Evolutionary conservation across 2,329 filamentous ascomycete genomes (phyloP).

Genomic region (Aspergillus thermomutatus): DNA sequence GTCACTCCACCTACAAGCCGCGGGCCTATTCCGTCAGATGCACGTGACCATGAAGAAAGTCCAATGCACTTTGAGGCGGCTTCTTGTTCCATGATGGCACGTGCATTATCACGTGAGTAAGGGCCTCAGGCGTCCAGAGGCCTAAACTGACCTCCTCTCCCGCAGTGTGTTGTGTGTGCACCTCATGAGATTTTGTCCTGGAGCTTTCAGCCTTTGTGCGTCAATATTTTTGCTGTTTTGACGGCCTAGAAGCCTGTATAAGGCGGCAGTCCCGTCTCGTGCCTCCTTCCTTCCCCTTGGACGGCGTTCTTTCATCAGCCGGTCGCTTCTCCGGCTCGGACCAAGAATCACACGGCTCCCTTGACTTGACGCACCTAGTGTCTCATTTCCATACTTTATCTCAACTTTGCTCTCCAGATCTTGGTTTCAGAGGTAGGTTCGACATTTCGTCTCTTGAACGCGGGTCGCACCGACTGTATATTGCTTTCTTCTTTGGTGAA

Average conservation of each 20-base stretch:
- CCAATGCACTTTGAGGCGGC: not conserved
- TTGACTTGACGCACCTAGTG: slow-evolving; percentile 22
- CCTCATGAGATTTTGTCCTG: slow-evolving; percentile 25
- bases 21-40: slow-evolving; percentile 4
- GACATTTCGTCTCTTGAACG: not conserved
- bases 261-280: slow-evolving; percentile 30
- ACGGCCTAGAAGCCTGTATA: slow-evolving; percentile 27
- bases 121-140: slow-evolving; percentile 12
- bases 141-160: slow-evolving; percentile 22
- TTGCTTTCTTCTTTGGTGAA: slow-evolving; percentile 1
- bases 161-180: slow-evolving; percentile 19
- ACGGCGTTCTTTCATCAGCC: slow-evolving; percentile 21
- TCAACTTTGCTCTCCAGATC: slow-evolving; percentile 10
- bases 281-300: slow-evolving; percentile 23
- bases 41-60: not conserved
- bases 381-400: slow-evolving; percentile 13
- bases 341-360: slow-evolving; percentile 30
- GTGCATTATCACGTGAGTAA: slow-evolving; percentile 13
- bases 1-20: slow-evolving; percentile 4
- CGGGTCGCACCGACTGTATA: slow-evolving; percentile 1
- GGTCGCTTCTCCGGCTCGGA: slow-evolving; percentile 27
- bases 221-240: slow-evolving; percentile 19
- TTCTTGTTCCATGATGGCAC: slow-evolving; percentile 12
- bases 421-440: slow-evolving; percentile 16
- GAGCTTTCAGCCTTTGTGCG: slow-evolving; percentile 17